Conservation (phyloP, 495 filamentous ascomycete species). For the Penicillium angulare region DNA sequence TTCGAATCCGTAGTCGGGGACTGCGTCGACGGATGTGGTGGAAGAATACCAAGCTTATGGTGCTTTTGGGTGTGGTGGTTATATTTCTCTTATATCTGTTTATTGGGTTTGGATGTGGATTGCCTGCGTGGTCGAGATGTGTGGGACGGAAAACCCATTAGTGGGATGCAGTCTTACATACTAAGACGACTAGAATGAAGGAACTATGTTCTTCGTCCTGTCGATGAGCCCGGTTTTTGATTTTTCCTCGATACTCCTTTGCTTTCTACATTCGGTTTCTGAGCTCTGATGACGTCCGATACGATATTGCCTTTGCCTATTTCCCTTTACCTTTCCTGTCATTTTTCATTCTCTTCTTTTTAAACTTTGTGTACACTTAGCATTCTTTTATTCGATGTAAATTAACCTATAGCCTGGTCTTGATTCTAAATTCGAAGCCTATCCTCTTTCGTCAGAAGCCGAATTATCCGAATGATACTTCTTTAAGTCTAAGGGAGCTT, state of each 20-base stretch:
- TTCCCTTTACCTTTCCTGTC: too few species aligned
- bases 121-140: constrained; percentile 60
- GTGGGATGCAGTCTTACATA: background rate
- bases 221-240: background rate
- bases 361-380: too few species aligned
- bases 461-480: too few species aligned
- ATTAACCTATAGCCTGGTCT: too few species aligned
- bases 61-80: constrained; percentile 74
- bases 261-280: background rate
- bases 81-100: constrained; percentile 81
- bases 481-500: too few species aligned
- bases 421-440: too few species aligned
- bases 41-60: constrained; percentile 98
- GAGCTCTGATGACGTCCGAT: constrained; percentile 18
- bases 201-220: constrained; percentile 40
- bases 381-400: too few species aligned
- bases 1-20: constrained; percentile 77
- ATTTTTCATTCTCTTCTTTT: too few species aligned
- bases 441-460: too few species aligned
- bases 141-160: constrained; percentile 27
- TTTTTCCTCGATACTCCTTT: background rate
- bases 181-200: constrained; percentile 44
- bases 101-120: constrained; percentile 70
- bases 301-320: background rate
- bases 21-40: constrained; percentile 97